Evolutionary conservation across 352 stramenopile genomes (phyloP).

Genomic region (Phytophthora meadii): DNA sequence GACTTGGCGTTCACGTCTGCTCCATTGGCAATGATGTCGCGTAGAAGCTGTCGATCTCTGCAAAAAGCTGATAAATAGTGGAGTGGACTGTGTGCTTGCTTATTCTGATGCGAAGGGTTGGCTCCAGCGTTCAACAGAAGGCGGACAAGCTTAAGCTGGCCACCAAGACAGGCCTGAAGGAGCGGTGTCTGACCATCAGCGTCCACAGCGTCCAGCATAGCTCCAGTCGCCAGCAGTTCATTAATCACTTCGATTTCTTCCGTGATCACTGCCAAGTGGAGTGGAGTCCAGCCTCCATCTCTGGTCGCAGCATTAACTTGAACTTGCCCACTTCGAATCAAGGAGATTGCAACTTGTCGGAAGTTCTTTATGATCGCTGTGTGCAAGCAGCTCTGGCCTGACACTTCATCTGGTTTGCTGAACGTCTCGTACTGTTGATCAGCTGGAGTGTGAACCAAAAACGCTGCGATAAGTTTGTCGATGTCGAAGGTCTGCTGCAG

Average conservation of each 20-base stretch:
- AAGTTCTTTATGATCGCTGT: slow-evolving; percentile 73
- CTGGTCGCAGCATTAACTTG: slow-evolving; percentile 60
- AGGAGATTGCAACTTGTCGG: slow-evolving; percentile 40
- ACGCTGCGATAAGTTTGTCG: slow-evolving; percentile 53
- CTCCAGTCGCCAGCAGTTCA: slow-evolving; percentile 50
- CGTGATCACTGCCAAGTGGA: slow-evolving; percentile 75
- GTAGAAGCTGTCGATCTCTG: slow-evolving; percentile 51
- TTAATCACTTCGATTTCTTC: slow-evolving; percentile 57
- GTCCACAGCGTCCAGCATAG: slow-evolving; percentile 70
- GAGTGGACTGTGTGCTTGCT: slow-evolving; percentile 65
- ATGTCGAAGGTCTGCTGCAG: slow-evolving; percentile 73
- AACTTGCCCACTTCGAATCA: slow-evolving; percentile 50
- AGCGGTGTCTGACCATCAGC: slow-evolving; percentile 65
- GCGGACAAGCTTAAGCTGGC: slow-evolving; percentile 54
- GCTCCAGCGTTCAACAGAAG: slow-evolving; percentile 54
- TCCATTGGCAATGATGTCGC: slow-evolving; percentile 53
- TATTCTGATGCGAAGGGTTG: slow-evolving; percentile 74
- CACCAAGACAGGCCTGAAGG: slow-evolving; percentile 63
- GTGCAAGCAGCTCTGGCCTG: slow-evolving; percentile 63
- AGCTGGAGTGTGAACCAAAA: slow-evolving; percentile 34
- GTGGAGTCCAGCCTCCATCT: slow-evolving; percentile 54
- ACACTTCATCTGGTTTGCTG: slow-evolving; percentile 49
- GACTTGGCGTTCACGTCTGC: slow-evolving; percentile 75
- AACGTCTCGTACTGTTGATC: slow-evolving; percentile 44
- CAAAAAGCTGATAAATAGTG: slow-evolving; percentile 79